Evolutionary conservation across 129 eudicot species (phyloP), one percentile per base, ranked within the genome.

Genomic region (Tanacetum coccineum): DNA sequence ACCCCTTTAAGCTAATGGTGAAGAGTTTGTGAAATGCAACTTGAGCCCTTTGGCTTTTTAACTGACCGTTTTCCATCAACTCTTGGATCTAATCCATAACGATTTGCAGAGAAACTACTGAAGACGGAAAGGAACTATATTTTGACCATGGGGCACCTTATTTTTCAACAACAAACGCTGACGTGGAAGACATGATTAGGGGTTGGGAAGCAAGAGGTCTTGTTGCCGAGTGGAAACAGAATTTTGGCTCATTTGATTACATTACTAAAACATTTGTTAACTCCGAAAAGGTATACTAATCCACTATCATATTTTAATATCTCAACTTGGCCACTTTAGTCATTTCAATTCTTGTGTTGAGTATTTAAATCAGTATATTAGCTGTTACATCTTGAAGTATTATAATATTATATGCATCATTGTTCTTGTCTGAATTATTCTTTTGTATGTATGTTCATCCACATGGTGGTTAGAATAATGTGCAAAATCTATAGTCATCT

Each of bases 81-180:
- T 36, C 10, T 36, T 36, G 42, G 1, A 36, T 36, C 42, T 36
- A 36, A 36, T 36, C 42, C 28, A 7, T 54, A 15, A 42, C 42
- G 6, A 36, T 66, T 74, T 74, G 15, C 64, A 94, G 97, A 76
- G 99, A 89, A 74, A 73, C 52, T 56, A 67, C 72, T 56, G 97
- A 84, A 74, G 96, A 94, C 66, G 99, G 96, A 21, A 87, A 80
- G 68, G 99, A 94, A 68, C 70, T 94, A 56, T 67, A 68, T 26
- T 94, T 94, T 72, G 99, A 89, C 70, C 99, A 94, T 62, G 99
- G 99, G 3, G 93, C 93, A 58, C 95, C 97, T 59, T 94, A 76
- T 80, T 94, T 94, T 81, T 70, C 88, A 9, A 78, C 83, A 21
- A 76, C 64, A n/a, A 79, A 89, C 58, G 50, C 74, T 19, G 88